Evolutionary conservation across 768 basidiomycete genomes (phyloP).

Genomic region (Tulasnella sp.): DNA sequence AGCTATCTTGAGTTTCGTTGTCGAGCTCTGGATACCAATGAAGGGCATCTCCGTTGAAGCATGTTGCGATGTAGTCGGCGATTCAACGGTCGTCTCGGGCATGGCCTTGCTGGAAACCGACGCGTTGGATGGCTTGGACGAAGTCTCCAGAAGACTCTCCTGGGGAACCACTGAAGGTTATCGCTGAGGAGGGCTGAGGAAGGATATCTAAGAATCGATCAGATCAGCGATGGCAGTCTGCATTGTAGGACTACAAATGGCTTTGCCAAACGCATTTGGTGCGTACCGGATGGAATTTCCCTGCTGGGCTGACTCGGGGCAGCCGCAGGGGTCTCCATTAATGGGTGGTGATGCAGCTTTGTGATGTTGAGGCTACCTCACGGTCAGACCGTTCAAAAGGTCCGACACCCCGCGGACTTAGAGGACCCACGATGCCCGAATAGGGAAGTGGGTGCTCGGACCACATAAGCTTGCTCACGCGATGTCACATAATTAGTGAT

Average conservation of each 20-base stretch:
- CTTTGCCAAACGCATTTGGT: neutral
- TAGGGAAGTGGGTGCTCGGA: no score
- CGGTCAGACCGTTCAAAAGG: neutral
- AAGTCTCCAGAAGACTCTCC: neutral
- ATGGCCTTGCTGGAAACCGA: neutral
- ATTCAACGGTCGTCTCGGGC: neutral
- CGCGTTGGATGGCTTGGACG: neutral
- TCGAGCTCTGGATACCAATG: neutral
- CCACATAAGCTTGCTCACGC: no score
- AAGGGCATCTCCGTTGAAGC: neutral
- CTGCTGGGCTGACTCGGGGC: neutral
- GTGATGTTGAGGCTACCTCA: neutral
- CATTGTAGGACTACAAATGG: neutral
- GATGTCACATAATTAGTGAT: no score
- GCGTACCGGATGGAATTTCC: neutral
- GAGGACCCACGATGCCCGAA: no score
- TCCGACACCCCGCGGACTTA: no score
- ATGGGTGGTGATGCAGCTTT: neutral
- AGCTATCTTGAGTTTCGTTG: neutral
- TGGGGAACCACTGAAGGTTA: neutral
- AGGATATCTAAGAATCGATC: neutral
- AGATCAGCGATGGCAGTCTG: no score
- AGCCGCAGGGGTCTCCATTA: neutral
- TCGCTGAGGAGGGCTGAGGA: neutral
- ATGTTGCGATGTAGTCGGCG: neutral